Percentiles rank a stretch among this genome's conserved stretches.
These are phyloP conservation scores for Hygrocybe punicea DNA, from an alignment of 768 basidiomycete species.

Conservation along the genomic window DNA sequence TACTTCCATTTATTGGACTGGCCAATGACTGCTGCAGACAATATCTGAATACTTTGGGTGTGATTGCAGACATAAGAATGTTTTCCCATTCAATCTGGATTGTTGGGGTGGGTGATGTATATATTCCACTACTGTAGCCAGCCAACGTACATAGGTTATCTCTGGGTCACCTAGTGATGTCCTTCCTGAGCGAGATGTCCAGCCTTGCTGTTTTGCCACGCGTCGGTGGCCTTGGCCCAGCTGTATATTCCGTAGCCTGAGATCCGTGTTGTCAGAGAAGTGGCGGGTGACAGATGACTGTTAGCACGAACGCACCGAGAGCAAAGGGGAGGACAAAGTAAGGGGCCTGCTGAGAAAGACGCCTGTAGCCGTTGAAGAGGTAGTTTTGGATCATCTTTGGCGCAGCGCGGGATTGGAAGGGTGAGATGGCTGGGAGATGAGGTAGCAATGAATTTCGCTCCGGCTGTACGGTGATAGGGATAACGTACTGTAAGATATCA, in stretches of 20 bases:
- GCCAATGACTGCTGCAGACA: no score
- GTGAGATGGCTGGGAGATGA: conserved; percentile 63
- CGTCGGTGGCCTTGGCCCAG: conserved; percentile 71
- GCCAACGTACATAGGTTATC: no score
- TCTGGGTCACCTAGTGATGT: conserved; percentile 24
- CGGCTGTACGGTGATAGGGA: not conserved
- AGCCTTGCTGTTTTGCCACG: conserved; percentile 75
- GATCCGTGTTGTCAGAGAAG: conserved; percentile 1
- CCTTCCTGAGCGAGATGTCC: conserved; percentile 56
- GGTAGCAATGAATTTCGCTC: conserved; percentile 1
- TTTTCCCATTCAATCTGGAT: no score
- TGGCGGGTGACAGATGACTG: not conserved
- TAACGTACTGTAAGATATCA: conserved; percentile 75
- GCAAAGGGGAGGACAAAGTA: conserved; percentile 74
- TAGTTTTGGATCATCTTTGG: conserved; percentile 69
- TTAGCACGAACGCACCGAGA: conserved; percentile 55
- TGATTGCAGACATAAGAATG: no score
- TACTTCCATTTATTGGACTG: no score
- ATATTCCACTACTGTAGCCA: no score
- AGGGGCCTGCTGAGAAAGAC: conserved; percentile 60
- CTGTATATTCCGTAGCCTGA: conserved; percentile 75
- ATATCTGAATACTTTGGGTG: no score
- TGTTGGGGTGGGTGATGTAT: no score
- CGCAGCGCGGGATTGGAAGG: conserved; percentile 71
- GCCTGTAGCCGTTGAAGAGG: conserved; percentile 83